Conservation (phyloP, 345 rosid genomes). For the Iberis pinnata region DNA sequence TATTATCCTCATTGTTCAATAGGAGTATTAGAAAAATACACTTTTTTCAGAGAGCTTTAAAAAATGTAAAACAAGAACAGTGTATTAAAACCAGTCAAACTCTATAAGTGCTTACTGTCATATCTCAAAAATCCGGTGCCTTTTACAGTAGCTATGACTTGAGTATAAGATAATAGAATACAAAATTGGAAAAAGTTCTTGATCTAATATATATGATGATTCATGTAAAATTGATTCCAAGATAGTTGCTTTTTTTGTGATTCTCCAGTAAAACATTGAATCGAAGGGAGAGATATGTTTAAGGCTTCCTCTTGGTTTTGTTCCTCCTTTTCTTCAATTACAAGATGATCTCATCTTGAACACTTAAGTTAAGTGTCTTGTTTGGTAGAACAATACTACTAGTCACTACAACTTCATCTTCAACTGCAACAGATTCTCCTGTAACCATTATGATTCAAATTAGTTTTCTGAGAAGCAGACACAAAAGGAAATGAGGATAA, state of each 20-base stretch:
- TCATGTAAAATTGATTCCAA: conserved; percentile 17
- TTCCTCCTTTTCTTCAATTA: conserved; percentile 25
- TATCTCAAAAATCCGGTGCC: conserved; percentile 22
- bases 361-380: conserved; percentile 71
- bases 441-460: conserved; percentile 6
- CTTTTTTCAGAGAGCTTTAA: too few species aligned
- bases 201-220: conserved; percentile 18
- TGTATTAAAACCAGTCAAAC: too few species aligned
- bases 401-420: conserved; percentile 85
- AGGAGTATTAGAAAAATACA: too few species aligned
- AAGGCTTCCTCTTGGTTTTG: conserved; percentile 14
- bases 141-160: conserved; percentile 20
- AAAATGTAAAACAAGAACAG: too few species aligned
- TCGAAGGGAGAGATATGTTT: conserved; percentile 4
- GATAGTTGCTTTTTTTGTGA: conserved; percentile 18
- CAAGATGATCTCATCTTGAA: conserved; percentile 77
- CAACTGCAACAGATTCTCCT: conserved; percentile 90
- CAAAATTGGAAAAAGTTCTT: conserved; percentile 7
- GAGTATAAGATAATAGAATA: conserved; percentile 1
- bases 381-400: conserved; percentile 87
- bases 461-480: neutral
- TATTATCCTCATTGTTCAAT: too few species aligned
- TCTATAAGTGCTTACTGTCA: too few species aligned
- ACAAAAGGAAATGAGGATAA: neutral
- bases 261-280: conserved; percentile 9